phyloP scores from a whole-genome alignment of 1,139 yeast genomes.

The Magnusiomyces suaveolens region DNA sequence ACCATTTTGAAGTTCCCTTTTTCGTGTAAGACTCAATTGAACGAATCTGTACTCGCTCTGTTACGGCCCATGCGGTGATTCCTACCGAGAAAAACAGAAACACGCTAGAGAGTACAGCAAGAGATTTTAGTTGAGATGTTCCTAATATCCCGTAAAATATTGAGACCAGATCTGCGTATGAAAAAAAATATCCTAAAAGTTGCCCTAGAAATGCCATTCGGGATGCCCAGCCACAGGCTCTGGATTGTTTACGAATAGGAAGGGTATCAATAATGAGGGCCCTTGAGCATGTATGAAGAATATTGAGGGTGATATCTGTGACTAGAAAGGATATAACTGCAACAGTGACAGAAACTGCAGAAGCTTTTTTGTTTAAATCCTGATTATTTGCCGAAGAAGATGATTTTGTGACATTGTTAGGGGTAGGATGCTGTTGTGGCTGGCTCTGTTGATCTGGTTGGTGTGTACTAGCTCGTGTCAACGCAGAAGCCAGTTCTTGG shows the following conservation, averaged over 20 bases:
- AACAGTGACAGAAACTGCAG: conserved; percentile 32
- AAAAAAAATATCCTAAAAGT: conserved; percentile 42
- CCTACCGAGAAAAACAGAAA: conserved; percentile 35
- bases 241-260: conserved; percentile 44
- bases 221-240: conserved; percentile 67
- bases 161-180: conserved; percentile 30
- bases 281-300: conserved; percentile 51
- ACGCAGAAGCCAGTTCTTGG: conserved; percentile 27
- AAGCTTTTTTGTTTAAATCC: not conserved
- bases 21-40: not conserved
- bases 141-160: conserved; percentile 35
- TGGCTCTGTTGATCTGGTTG: not conserved
- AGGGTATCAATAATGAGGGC: conserved; percentile 52
- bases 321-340: conserved; percentile 45
- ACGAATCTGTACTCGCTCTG: conserved; percentile 20
- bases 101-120: conserved; percentile 39
- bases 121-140: conserved; percentile 42
- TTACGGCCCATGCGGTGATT: conserved; percentile 34
- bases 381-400: not conserved
- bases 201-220: conserved; percentile 54
- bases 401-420: conserved; percentile 8
- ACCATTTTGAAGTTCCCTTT: not conserved
- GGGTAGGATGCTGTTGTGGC: not conserved
- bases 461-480: conserved; percentile 3
- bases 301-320: conserved; percentile 48